Percentiles rank a stretch among this genome's conserved stretches.
phyloP scores from a whole-genome alignment of 108 stramenopile species.

The Discostella pseudostelligera region DNA sequence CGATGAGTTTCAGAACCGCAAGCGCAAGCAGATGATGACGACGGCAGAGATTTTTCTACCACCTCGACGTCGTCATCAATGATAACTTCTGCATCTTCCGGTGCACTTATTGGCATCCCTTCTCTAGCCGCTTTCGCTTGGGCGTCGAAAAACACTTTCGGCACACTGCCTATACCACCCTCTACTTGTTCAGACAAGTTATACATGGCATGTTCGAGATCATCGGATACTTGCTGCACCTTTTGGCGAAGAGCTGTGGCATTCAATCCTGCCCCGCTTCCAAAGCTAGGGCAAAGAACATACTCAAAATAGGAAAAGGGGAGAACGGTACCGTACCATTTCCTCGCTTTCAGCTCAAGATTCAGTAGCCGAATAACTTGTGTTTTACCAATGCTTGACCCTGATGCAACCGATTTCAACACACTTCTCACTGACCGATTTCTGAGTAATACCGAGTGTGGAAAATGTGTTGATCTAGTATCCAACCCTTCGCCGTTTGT shows the following conservation, averaged over 20 bases:
- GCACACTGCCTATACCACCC: slow-evolving; percentile 40
- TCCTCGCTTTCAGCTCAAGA: slow-evolving; percentile 53
- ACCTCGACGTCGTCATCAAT: slow-evolving; percentile 36
- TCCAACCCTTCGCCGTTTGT: slow-evolving; percentile 14
- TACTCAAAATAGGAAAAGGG: slow-evolving; percentile 43
- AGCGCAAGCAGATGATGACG: slow-evolving; percentile 2
- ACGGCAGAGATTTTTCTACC: slow-evolving; percentile 8
- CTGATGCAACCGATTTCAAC: background rate
- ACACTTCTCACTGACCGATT: slow-evolving; percentile 18
- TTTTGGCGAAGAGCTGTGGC: slow-evolving; percentile 3
- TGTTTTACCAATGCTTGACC: slow-evolving; percentile 21
- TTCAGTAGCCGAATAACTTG: slow-evolving; percentile 37
- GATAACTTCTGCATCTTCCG: slow-evolving; percentile 1
- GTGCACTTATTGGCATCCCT: slow-evolving; percentile 24
- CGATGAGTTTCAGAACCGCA: background rate
- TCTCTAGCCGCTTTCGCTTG: slow-evolving; percentile 29
- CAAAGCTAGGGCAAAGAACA: slow-evolving; percentile 30
- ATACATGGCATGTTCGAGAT: slow-evolving; percentile 39
- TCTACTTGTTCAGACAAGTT: slow-evolving; percentile 45
- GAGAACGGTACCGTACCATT: slow-evolving; percentile 64
- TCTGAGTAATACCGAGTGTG: slow-evolving; percentile 27
- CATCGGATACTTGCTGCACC: slow-evolving; percentile 20
- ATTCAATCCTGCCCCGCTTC: slow-evolving; percentile 22
- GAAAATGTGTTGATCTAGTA: slow-evolving; percentile 29
- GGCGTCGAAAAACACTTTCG: slow-evolving; percentile 40